phyloP scores from a whole-genome alignment of 345 rosid genomes.

The Gossypium sturtianum region DNA sequence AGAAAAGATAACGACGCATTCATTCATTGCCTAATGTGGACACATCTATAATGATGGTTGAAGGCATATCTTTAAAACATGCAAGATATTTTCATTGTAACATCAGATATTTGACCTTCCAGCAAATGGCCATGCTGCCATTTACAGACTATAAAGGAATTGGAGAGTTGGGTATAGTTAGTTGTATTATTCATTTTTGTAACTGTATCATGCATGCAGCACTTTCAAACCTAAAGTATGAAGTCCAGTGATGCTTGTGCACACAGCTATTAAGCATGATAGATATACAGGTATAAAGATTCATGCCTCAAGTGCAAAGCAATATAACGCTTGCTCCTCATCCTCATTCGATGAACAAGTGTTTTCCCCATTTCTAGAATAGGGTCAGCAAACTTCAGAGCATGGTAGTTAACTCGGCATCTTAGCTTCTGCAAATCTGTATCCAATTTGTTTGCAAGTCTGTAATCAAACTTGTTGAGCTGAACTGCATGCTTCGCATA shows the following conservation, averaged over 20 bases:
- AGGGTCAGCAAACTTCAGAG: slow-evolving; percentile 79
- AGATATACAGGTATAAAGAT: slow-evolving; percentile 9
- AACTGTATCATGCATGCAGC: background rate
- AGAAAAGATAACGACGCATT: background rate
- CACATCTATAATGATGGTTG: slow-evolving; percentile 4
- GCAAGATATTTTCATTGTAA: background rate
- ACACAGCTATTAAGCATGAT: background rate
- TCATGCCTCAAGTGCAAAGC: slow-evolving; percentile 92
- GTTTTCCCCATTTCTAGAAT: slow-evolving; percentile 68
- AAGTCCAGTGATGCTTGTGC: background rate
- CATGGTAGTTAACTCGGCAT: slow-evolving; percentile 92
- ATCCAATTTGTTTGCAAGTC: slow-evolving; percentile 83
- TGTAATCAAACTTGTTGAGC: slow-evolving; percentile 82
- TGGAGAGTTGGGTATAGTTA: background rate
- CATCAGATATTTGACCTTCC: background rate
- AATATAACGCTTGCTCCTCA: slow-evolving; percentile 69
- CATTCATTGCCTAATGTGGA: background rate
- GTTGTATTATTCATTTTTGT: background rate
- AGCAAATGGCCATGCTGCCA: background rate
- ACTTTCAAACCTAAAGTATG: background rate
- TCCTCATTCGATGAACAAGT: slow-evolving; percentile 69
- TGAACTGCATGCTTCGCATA: slow-evolving; percentile 66
- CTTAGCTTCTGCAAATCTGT: slow-evolving; percentile 84
- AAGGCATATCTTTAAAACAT: background rate
- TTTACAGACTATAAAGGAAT: background rate